These are phyloP conservation scores for Thozetella sp. DNA, from an alignment of 495 filamentous ascomycete genomes.

Conservation along the genomic window DNA sequence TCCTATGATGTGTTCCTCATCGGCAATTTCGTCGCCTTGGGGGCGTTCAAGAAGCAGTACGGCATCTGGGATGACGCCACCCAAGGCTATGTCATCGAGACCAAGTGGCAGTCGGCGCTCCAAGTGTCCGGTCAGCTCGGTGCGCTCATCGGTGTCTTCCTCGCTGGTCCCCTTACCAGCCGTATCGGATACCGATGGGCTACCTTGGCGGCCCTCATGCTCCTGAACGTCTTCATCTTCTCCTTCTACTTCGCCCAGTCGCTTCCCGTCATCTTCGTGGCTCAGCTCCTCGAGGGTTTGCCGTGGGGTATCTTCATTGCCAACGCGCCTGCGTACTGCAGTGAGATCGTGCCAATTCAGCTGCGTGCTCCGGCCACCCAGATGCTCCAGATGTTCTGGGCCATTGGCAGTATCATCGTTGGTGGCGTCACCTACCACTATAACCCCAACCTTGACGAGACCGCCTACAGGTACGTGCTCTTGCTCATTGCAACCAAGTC, in stretches of 20 bases:
- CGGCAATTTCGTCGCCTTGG: slow-evolving; percentile 43
- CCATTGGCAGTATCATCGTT: slow-evolving; percentile 46
- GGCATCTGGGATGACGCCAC: slow-evolving; percentile 22
- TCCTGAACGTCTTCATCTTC: slow-evolving; percentile 48
- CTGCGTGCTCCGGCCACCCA: slow-evolving; percentile 45
- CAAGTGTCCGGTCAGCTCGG: slow-evolving; percentile 40
- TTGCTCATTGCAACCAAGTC: too few species aligned
- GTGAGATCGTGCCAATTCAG: slow-evolving; percentile 44
- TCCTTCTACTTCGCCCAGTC: slow-evolving; percentile 47
- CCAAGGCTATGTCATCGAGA: slow-evolving; percentile 27
- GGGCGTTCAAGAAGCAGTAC: slow-evolving; percentile 31
- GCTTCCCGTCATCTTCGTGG: slow-evolving; percentile 38
- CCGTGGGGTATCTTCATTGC: slow-evolving; percentile 56
- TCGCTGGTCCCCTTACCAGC: slow-evolving; percentile 47
- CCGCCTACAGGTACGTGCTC: slow-evolving; percentile 43
- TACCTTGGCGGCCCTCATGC: slow-evolving; percentile 40
- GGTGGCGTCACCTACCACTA: slow-evolving; percentile 45
- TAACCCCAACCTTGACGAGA: slow-evolving; percentile 26
- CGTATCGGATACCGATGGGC: slow-evolving; percentile 50
- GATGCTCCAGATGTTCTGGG: slow-evolving; percentile 51
- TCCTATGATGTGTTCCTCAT: slow-evolving; percentile 46
- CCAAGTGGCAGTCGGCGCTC: slow-evolving; percentile 48
- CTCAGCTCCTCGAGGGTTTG: slow-evolving; percentile 47
- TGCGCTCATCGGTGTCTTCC: slow-evolving; percentile 43
- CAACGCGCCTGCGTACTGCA: slow-evolving; percentile 45